A percentile compares a stretch with the other conserved stretches of the same genome.
phyloP scores from a whole-genome alignment of 169 alveolate genomes.

The Miamiensis avidus region DNA sequence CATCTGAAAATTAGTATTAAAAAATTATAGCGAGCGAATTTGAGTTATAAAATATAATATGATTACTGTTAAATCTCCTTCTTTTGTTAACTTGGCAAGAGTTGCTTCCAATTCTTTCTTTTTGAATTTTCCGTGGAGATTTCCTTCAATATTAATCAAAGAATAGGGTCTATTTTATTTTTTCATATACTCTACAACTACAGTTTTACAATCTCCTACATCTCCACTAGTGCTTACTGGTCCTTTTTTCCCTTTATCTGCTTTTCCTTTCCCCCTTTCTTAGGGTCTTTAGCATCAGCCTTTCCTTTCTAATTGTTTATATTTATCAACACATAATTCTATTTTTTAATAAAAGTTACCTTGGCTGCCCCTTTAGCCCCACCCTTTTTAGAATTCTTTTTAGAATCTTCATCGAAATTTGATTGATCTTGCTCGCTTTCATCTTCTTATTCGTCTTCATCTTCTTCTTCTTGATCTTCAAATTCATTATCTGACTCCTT shows the following conservation, averaged over 20 bases:
- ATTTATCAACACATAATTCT: not conserved
- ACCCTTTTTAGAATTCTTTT: not conserved
- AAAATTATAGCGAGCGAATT: not conserved
- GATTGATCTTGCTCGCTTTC: not conserved
- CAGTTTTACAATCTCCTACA: not conserved
- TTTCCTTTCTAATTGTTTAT: not conserved
- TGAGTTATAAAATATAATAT: not conserved
- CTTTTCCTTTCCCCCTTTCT: not conserved
- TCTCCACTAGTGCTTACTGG: not conserved
- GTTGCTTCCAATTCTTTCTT: slow-evolving; percentile 36
- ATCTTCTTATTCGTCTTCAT: not conserved
- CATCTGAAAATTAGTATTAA: slow-evolving; percentile 17
- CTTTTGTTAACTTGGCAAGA: slow-evolving; percentile 34
- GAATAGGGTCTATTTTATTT: slow-evolving; percentile 54
- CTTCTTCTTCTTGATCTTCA: not conserved
- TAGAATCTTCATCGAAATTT: not conserved
- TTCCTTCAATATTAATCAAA: slow-evolving; percentile 40
- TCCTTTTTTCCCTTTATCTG: not conserved
- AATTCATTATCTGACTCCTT: not conserved
- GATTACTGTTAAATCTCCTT: slow-evolving; percentile 1
- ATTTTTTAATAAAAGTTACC: not conserved
- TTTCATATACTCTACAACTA: slow-evolving; percentile 54
- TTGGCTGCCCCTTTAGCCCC: not conserved
- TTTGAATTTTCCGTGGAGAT: slow-evolving; percentile 47
- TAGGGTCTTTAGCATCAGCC: not conserved